Conservation (phyloP, 169 alveolate species). For the Plasmodium gaboni region DNA sequence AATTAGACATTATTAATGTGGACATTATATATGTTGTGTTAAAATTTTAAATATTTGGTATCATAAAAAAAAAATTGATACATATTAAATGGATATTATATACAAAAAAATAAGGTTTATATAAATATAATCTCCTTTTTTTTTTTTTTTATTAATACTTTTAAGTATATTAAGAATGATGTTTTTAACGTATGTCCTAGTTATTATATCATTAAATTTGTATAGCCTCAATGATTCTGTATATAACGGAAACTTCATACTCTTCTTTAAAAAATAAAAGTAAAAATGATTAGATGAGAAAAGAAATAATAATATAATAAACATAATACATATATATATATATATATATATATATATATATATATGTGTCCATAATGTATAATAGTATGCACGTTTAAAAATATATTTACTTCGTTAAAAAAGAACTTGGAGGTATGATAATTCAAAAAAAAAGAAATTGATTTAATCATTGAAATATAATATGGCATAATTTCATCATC, state of each 20-base stretch:
- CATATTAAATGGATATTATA: too few species aligned
- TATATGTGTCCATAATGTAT: neutral
- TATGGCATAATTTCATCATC: slow-evolving; percentile 73
- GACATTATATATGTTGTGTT: too few species aligned
- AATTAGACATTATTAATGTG: neutral
- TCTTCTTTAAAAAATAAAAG: slow-evolving; percentile 33
- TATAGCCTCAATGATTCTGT: slow-evolving; percentile 54
- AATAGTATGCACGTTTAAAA: neutral
- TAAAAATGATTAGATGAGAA: slow-evolving; percentile 1
- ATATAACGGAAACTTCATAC: slow-evolving; percentile 61
- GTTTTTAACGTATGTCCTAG: slow-evolving; percentile 54
- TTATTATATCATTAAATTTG: slow-evolving; percentile 60
- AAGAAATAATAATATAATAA: neutral
- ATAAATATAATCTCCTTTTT: too few species aligned
- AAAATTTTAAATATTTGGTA: too few species aligned
- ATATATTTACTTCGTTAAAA: slow-evolving; percentile 40
- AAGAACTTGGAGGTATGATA: slow-evolving; percentile 67
- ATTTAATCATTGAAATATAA: slow-evolving; percentile 57
- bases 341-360: neutral
- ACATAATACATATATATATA: neutral
- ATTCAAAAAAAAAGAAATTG: slow-evolving; percentile 50
- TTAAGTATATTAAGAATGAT: slow-evolving; percentile 39
- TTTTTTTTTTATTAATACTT: slow-evolving; percentile 9
- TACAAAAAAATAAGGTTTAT: too few species aligned
- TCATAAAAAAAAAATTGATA: too few species aligned